These are phyloP conservation scores for Mycena crocata DNA, from an alignment of 768 basidiomycete species.

Conservation along the genomic window DNA sequence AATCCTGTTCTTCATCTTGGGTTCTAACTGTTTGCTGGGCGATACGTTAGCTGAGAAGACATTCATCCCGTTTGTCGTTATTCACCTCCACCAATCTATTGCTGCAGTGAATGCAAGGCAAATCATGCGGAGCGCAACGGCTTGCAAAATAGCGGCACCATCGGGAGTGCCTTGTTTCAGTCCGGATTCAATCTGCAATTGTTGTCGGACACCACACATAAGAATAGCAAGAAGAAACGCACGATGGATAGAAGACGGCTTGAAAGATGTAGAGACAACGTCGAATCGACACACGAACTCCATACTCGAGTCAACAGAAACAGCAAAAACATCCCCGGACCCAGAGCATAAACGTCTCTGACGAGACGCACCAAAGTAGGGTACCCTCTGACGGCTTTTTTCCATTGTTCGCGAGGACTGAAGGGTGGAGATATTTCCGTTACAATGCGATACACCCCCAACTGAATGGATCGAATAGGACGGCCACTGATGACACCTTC, in stretches of 20 bases:
- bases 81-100: slow-evolving; percentile 12
- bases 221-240: neutral
- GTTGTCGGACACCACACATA: neutral
- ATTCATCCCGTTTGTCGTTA: neutral
- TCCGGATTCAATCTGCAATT: slow-evolving; percentile 28
- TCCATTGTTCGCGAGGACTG: slow-evolving; percentile 24
- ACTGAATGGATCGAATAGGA: slow-evolving; percentile 14
- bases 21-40: neutral
- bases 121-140: slow-evolving; percentile 17
- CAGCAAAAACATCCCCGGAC: slow-evolving; percentile 18
- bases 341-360: slow-evolving; percentile 9
- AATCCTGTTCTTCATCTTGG: neutral
- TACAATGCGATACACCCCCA: slow-evolving; percentile 30
- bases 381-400: neutral
- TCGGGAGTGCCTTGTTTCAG: slow-evolving; percentile 23
- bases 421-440: slow-evolving; percentile 14
- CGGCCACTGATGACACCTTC: neutral
- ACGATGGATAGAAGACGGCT: slow-evolving; percentile 22
- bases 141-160: slow-evolving; percentile 11
- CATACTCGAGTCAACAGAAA: slow-evolving; percentile 10
- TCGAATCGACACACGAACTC: slow-evolving; percentile 4
- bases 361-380: slow-evolving; percentile 21
- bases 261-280: slow-evolving; percentile 19
- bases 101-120: slow-evolving; percentile 14
- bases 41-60: neutral